These are phyloP conservation scores for Sporobolomyces phaffii DNA, from an alignment of 768 basidiomycete genomes.

Conservation along the genomic window DNA sequence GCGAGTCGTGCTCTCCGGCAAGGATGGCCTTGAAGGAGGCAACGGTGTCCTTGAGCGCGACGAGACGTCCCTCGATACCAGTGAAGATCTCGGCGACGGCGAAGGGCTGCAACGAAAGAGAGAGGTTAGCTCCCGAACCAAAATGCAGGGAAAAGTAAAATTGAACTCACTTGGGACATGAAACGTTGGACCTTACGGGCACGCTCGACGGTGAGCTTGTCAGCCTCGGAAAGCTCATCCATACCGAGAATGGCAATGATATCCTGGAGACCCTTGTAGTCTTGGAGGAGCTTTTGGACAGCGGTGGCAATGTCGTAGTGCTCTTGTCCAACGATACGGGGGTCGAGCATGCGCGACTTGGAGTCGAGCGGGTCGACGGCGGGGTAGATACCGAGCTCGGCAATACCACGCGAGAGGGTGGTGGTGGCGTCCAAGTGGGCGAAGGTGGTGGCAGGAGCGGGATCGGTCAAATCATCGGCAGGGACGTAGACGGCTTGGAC, in stretches of 20 bases:
- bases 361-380: constrained; percentile 99
- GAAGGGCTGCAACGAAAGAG: constrained; percentile 72
- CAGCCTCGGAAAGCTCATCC: constrained; percentile 99
- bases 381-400: constrained; percentile 80
- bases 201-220: constrained; percentile 96
- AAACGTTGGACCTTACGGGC: constrained; percentile 97
- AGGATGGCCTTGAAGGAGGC: constrained; percentile 72
- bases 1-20: constrained; percentile 72
- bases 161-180: constrained; percentile 63
- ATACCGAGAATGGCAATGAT: constrained; percentile 99
- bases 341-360: constrained; percentile 99
- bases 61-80: constrained; percentile 95
- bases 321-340: constrained; percentile 90
- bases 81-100: constrained; percentile 94
- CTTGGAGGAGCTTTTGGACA: constrained; percentile 91
- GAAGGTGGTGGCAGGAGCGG: constrained; percentile 98
- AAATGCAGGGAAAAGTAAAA: constrained; percentile 93
- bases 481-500: constrained; percentile 99
- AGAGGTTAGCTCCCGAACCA: constrained; percentile 52
- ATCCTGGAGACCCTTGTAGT: constrained; percentile 59
- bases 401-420: constrained; percentile 97
- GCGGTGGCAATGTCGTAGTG: constrained; percentile 94
- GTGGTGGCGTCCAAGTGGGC: constrained; percentile 99
- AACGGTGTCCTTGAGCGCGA: constrained; percentile 89
- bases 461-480: constrained; percentile 99